Base-by-base conservation (phyloP, 768 basidiomycete species). In the Brasilioporus rufonigricans region DNA sequence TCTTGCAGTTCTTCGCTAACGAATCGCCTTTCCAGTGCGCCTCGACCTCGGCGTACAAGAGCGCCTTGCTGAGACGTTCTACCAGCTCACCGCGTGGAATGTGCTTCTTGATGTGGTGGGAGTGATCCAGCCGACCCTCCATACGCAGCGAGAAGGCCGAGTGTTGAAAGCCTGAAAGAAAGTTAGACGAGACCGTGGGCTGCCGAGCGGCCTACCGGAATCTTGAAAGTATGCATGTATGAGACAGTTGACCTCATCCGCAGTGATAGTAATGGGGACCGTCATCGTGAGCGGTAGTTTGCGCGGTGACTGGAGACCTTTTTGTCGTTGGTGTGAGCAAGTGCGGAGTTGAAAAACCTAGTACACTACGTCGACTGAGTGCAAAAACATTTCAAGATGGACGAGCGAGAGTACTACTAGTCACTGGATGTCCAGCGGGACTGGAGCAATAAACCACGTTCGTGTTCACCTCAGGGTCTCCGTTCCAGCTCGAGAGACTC, bases 181-280 rank as follows among this genome's bases (percentile, higher is more conserved):
- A 44, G 52, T 56, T 21, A 59, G 55, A 55, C 50, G 55, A 44
- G 21, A 49, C 16, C 18, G 24, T 24, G 19, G 46, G 45, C 31
- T 26, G 14, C 38, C 35, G 12, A 14, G 24, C n/a, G 32, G 29
- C 45, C 51, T 19, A 89, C 91, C 91, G 31, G 89, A 91, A 62
- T 93, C 91, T 60, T 85, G 77, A 59, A 93, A 83, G 65, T 92
- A 93, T 2, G 91, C 80, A 69, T 93, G 85, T 44, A 93, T 86
- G 58, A 93, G 81, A 63, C 86, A 89, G 67, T 93, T 93, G 56
- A 93, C 78, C 67, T 93, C 89, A 60, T 92, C 90, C 35, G 90
- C 86, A 38, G 85, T 82, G 58, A 91, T 86, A 31, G 79, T 77
- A 45, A 87, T 79, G 47, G 80, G 78, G 51, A 77, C 71, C 40